Percentiles rank a stretch among this genome's conserved stretches.
These are phyloP conservation scores for Erythrophleum fordii DNA, from an alignment of 306 rosid species.

Conservation along the genomic window DNA sequence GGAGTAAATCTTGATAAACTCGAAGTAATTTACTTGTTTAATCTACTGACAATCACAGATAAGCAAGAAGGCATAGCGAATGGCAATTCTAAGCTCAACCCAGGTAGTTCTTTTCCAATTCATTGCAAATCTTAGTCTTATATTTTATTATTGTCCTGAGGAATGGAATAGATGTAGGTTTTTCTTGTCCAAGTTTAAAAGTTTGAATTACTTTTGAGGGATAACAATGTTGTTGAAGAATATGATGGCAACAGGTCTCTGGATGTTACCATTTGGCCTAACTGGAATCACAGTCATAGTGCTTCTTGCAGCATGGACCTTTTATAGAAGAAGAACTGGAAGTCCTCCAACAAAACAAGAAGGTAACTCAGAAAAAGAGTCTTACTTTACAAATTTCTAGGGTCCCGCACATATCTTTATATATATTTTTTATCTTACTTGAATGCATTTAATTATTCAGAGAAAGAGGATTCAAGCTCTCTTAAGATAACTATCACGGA, in stretches of 20 bases:
- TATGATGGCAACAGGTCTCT: slow-evolving; percentile 43
- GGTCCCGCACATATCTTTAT: background rate
- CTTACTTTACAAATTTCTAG: background rate
- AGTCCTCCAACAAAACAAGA: slow-evolving; percentile 4
- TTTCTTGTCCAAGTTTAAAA: background rate
- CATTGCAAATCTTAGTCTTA: background rate
- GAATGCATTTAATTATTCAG: slow-evolving; percentile 37
- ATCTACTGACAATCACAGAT: slow-evolving; percentile 35
- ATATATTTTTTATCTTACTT: slow-evolving; percentile 19
- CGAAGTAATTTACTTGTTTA: background rate
- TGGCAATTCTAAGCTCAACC: slow-evolving; percentile 22
- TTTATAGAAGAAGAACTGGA: slow-evolving; percentile 36
- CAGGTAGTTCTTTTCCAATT: slow-evolving; percentile 23
- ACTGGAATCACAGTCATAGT: slow-evolving; percentile 35
- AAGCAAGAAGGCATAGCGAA: slow-evolving; percentile 8
- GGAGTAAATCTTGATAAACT: background rate
- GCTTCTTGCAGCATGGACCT: slow-evolving; percentile 39
- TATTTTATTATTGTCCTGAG: background rate
- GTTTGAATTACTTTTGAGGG: slow-evolving; percentile 21
- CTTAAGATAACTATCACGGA: slow-evolving; percentile 51
- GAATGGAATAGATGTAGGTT: background rate
- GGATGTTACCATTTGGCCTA: slow-evolving; percentile 49
- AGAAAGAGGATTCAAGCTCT: slow-evolving; percentile 41
- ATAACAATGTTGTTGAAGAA: slow-evolving; percentile 11
- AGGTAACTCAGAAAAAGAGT: slow-evolving; percentile 34